Conservation (phyloP, 192 early-diverging fungal genomes). For the Linnemannia elongata region DNA sequence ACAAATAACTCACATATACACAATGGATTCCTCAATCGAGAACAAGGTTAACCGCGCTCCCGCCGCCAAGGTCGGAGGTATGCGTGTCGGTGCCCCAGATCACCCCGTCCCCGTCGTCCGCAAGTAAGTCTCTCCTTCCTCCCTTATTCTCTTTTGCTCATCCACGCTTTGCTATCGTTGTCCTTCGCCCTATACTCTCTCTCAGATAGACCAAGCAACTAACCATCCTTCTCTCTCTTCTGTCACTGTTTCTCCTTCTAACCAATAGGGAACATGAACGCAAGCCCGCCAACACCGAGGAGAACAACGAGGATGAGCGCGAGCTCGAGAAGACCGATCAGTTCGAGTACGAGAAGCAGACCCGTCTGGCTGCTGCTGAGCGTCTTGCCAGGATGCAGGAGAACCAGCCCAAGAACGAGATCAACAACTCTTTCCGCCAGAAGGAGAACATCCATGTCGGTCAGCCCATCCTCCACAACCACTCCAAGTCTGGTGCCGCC, state of each 20-base stretch:
- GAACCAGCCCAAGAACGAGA: conserved; percentile 54
- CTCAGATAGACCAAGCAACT: background rate
- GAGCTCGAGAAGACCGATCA: conserved; percentile 34
- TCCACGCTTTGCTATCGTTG: background rate
- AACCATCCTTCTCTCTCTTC: background rate
- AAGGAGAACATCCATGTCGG: conserved; percentile 45
- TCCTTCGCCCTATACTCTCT: background rate
- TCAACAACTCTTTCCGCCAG: conserved; percentile 40
- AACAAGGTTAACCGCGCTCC: conserved; percentile 37
- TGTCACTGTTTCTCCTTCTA: background rate
- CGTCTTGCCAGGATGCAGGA: conserved; percentile 45
- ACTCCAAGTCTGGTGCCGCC: conserved; percentile 50
- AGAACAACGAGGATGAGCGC: conserved; percentile 48
- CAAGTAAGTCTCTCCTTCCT: conserved; percentile 32
- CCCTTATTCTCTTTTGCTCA: background rate
- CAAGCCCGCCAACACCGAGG: conserved; percentile 22
- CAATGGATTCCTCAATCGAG: conserved; percentile 42
- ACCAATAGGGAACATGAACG: conserved; percentile 38
- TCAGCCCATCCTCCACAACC: conserved; percentile 49
- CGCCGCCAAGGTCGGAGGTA: conserved; percentile 53
- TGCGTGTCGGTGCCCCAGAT: conserved; percentile 43
- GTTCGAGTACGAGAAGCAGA: conserved; percentile 46
- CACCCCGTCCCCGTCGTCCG: conserved; percentile 54
- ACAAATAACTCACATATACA: background rate
- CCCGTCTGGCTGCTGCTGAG: conserved; percentile 41